phyloP scores from a whole-genome alignment of 495 filamentous ascomycete genomes.

The Neurospora sp. region DNA sequence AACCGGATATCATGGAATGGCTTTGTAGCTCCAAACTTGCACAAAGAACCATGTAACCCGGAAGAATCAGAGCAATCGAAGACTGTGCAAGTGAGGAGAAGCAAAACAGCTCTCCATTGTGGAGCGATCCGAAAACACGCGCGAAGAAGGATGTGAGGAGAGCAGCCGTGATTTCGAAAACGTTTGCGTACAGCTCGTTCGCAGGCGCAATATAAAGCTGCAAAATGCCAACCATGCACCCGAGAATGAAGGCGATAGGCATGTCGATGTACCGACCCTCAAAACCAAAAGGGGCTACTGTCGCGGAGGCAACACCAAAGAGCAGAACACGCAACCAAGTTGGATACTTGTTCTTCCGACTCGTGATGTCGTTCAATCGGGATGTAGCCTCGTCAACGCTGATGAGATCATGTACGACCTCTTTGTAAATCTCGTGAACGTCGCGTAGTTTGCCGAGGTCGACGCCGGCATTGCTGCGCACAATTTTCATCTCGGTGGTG shows the following conservation, averaged over 20 bases:
- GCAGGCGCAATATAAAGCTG: conserved; percentile 71
- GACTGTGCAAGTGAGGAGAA: conserved; percentile 89
- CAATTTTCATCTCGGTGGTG: conserved; percentile 86
- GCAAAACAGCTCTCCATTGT: conserved; percentile 64
- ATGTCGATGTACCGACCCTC: conserved; percentile 78
- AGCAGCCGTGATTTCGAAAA: conserved; percentile 84
- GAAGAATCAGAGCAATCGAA: conserved; percentile 84
- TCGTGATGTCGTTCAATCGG: conserved; percentile 56
- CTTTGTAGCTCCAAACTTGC: conserved; percentile 83
- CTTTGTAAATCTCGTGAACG: conserved; percentile 83
- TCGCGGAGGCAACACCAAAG: conserved; percentile 76
- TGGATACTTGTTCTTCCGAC: conserved; percentile 51
- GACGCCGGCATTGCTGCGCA: conserved; percentile 64
- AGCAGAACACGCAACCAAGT: conserved; percentile 64
- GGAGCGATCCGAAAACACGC: conserved; percentile 76
- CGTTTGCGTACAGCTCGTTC: conserved; percentile 74
- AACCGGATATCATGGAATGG: conserved; percentile 74
- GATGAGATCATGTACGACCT: conserved; percentile 81
- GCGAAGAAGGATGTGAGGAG: conserved; percentile 85
- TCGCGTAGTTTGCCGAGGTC: conserved; percentile 79
- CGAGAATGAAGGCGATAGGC: conserved; percentile 77
- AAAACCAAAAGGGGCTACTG: conserved; percentile 83
- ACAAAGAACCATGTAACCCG: conserved; percentile 59
- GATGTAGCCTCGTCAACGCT: conserved; percentile 74
- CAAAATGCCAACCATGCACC: conserved; percentile 68